Percentiles rank a stretch among this genome's conserved stretches.
These are phyloP conservation scores for Picochlorum costavermella DNA, from an alignment of 139 green algal genomes.

Conservation along the genomic window DNA sequence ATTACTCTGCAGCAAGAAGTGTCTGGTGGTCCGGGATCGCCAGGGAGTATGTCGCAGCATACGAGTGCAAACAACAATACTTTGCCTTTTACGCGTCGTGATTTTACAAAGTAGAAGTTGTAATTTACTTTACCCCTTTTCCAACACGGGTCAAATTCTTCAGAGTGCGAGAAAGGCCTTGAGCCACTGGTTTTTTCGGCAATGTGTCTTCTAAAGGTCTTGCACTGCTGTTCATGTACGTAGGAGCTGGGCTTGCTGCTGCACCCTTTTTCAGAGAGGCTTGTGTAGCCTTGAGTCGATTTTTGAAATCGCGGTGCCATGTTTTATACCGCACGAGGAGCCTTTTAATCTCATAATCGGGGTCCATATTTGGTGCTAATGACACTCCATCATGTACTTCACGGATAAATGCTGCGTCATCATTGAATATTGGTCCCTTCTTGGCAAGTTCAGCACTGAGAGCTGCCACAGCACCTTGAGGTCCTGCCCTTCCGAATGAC, in stretches of 20 bases:
- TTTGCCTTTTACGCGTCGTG: too few species aligned
- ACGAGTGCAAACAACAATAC: too few species aligned
- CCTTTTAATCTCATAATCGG: constrained; percentile 36
- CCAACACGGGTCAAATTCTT: too few species aligned
- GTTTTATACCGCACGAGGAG: constrained; percentile 45
- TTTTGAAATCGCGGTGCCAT: constrained; percentile 52
- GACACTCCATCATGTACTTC: constrained; percentile 37
- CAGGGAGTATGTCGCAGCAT: too few species aligned
- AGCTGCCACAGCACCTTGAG: constrained; percentile 5
- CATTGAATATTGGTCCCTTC: constrained; percentile 21
- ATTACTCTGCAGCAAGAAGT: too few species aligned
- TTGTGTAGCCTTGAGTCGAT: constrained; percentile 2
- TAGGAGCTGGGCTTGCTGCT: neutral
- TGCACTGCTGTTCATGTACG: neutral
- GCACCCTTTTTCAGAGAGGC: neutral
- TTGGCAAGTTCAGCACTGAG: constrained; percentile 21
- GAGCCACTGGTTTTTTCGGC: constrained; percentile 1
- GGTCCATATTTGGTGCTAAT: constrained; percentile 43
- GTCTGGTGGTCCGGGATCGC: too few species aligned
- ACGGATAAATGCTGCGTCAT: constrained; percentile 44
- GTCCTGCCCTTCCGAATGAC: neutral
- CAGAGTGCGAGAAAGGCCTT: too few species aligned
- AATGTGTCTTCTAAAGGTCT: neutral
- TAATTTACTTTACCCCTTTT: too few species aligned
- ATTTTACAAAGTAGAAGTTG: too few species aligned